phyloP scores from a whole-genome alignment of 2,329 filamentous ascomycete species.

The Aspergillus pseudoviridinutans region DNA sequence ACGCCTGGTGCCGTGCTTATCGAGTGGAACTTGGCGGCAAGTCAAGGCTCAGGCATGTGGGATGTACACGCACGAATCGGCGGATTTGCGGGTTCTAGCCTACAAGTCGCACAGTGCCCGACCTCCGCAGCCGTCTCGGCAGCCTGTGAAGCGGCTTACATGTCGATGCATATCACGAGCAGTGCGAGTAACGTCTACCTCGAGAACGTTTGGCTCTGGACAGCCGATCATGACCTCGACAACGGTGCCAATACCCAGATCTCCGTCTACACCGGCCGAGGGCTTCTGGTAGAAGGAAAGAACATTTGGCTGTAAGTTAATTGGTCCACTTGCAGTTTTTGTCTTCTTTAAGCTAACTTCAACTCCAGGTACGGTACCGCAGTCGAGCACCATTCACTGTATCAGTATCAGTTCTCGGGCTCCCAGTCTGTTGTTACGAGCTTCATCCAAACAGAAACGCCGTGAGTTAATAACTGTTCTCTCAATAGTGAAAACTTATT shows the following conservation, averaged over 20 bases:
- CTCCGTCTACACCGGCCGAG: slow-evolving; percentile 52
- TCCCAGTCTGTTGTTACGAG: slow-evolving; percentile 30
- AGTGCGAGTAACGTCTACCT: slow-evolving; percentile 38
- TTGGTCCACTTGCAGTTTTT: background rate
- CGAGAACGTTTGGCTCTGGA: slow-evolving; percentile 52
- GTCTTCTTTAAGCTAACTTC: slow-evolving; percentile 1
- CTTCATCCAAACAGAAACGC: slow-evolving; percentile 39
- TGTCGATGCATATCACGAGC: slow-evolving; percentile 36
- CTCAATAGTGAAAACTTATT: background rate
- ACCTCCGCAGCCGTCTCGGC: slow-evolving; percentile 35
- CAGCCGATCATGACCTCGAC: slow-evolving; percentile 55
- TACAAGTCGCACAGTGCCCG: slow-evolving; percentile 43
- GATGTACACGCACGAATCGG: slow-evolving; percentile 51
- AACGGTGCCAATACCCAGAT: slow-evolving; percentile 47
- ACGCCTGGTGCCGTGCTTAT: slow-evolving; percentile 66
- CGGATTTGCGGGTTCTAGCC: slow-evolving; percentile 49
- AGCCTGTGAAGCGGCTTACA: slow-evolving; percentile 33
- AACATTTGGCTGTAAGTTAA: slow-evolving; percentile 36
- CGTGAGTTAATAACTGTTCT: slow-evolving; percentile 13
- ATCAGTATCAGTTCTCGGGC: slow-evolving; percentile 46
- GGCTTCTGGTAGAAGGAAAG: slow-evolving; percentile 47
- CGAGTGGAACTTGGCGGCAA: slow-evolving; percentile 65
- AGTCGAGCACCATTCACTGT: slow-evolving; percentile 46
- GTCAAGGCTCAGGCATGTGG: slow-evolving; percentile 52
- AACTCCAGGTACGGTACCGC: slow-evolving; percentile 37